Evolutionary conservation across 2,329 filamentous ascomycete species (phyloP), one percentile per base, ranked within the genome.

Genomic region (Hymenoscyphus fructigenus): DNA sequence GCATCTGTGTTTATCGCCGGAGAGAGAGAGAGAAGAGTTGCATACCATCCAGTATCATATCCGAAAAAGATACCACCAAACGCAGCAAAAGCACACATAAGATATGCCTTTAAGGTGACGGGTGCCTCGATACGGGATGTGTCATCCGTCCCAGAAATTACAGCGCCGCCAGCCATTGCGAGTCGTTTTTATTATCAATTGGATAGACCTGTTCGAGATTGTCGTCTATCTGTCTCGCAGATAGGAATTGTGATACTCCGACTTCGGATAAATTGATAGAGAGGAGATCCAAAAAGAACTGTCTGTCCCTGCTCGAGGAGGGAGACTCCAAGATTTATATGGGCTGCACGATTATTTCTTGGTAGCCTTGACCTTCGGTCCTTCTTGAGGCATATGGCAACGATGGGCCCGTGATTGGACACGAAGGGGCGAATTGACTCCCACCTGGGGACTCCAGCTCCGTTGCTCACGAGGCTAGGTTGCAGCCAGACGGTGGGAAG

Each of bases 41-140:
- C 14, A 9, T 36, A 36, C 80, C 90, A 91, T 70, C 90, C 90
- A 56, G 88, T 90, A 72, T 92, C 90, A 78, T 91, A 92, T 60
- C 90, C 90, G 78, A 74, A 74, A 65, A 73, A 69, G 55, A 71
- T 70, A 77, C 85, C 88, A 72, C 88, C 88, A 68, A 90, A 89
- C 57, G 87, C 87, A 68, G 88, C 88, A 69, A 90, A 90, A 70
- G 86, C 87, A 77, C 87, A 90, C 74, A 89, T 83, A 53, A 88
- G 67, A 76, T 90, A 90, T 64, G 87, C 87, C 80, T 87, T 86
- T 79, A 85, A 79, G 70, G 88, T 90, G 71, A 90, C 83, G 70
- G 88, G 87, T 15, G 88, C 87, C 81, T 90, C 88, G 75, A 89
- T 83, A 69, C 82, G 81, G 69, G 81, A 79, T 6, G 91, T 91